Evolutionary conservation across 805 yeast genomes (phyloP), one percentile per base, ranked within the genome.

Genomic region (Brettanomyces custersianus): DNA sequence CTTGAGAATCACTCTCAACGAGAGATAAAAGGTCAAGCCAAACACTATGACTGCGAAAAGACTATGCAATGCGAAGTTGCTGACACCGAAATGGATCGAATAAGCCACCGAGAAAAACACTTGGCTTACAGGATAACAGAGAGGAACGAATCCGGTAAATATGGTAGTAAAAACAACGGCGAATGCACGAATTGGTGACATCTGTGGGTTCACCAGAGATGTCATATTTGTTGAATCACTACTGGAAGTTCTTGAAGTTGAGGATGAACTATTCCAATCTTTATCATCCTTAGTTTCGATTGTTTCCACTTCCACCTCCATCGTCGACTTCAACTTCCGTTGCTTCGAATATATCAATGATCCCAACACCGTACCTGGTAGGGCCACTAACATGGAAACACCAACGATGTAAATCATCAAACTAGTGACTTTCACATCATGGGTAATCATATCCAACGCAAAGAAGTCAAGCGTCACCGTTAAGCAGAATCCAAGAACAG

Each of bases 41-140:
- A 27, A 34, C 15, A 20, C 18, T 17, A 20, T 17, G 19, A 34
- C 5, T 4, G 32, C 31, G 3, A 34, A 16, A 15, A 34, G 17
- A 10, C 9, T 10, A 5, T 34, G 32, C 6, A 17, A 21, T 12
- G 18, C 13, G 6, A 24, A 33, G 11, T 30, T 15, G 2, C 16
- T 11, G 21, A 19, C 8, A 13, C 22, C 29, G 17, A 24, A 25
- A n/a, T 33, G 29, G 13, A 22, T 13, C 12, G 13, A 15, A 27
- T 34, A 34, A 4, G 30, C 37, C 18, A 27, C 13, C 10, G 11
- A 20, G 32, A 34, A 34, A 27, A 34, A 34, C 10, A 20, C 19
- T 18, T 34, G 32, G 26, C 29, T 23, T 5, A 20, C 27, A 18
- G 37, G 37, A 17, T 27, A 34, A n/a, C 11, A 27, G 25, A 34